These are phyloP conservation scores for Colletotrichum liriopes DNA, from an alignment of 2,329 filamentous ascomycete species.

Conservation along the genomic window DNA sequence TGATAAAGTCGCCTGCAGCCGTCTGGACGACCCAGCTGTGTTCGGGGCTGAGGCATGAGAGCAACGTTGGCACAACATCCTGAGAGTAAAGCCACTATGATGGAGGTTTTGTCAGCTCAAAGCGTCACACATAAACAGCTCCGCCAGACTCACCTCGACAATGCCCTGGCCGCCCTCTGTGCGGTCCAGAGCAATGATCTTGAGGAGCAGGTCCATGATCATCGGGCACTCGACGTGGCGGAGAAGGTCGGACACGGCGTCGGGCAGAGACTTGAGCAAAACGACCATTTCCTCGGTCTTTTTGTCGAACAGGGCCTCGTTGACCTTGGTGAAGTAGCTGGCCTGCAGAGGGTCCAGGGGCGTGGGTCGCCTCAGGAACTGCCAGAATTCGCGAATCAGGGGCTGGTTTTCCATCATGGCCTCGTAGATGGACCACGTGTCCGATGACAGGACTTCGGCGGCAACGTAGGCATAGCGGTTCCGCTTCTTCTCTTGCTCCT, in stretches of 20 bases:
- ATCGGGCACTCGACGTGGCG: slow-evolving; percentile 97
- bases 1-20: slow-evolving; percentile 96
- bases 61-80: slow-evolving; percentile 86
- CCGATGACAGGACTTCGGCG: slow-evolving; percentile 93
- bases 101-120: slow-evolving; percentile 1
- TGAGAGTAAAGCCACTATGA: slow-evolving; percentile 91
- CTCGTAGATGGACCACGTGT: slow-evolving; percentile 97
- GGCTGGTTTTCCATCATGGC: slow-evolving; percentile 88
- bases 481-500: slow-evolving; percentile 90
- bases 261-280: slow-evolving; percentile 87
- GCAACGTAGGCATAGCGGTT: slow-evolving; percentile 95
- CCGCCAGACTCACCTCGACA: slow-evolving; percentile 79
- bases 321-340: slow-evolving; percentile 98
- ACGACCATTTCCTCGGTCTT: slow-evolving; percentile 98
- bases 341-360: slow-evolving; percentile 94
- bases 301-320: slow-evolving; percentile 96
- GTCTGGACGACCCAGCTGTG: slow-evolving; percentile 94
- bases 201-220: slow-evolving; percentile 97
- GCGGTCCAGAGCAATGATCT: slow-evolving; percentile 97
- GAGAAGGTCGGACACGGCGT: slow-evolving; percentile 87
- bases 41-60: slow-evolving; percentile 89
- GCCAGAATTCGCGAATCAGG: slow-evolving; percentile 89
- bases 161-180: slow-evolving; percentile 92
- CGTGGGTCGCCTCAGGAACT: slow-evolving; percentile 86
- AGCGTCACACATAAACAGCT: slow-evolving; percentile 30